Conservation (phyloP, 441 rosid species). For the Omphalea diandra region DNA sequence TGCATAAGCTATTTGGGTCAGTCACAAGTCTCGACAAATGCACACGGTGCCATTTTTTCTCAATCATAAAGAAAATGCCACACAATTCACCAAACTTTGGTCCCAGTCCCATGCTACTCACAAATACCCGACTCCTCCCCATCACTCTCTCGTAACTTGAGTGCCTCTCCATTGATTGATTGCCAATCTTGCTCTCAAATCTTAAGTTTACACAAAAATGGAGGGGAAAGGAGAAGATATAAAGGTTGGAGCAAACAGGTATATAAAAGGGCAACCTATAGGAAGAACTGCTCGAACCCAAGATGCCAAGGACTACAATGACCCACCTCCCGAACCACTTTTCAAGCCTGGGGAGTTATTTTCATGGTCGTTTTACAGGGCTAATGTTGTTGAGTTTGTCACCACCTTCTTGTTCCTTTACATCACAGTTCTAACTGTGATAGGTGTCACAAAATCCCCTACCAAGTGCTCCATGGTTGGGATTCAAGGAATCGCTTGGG, state of each 20-base stretch:
- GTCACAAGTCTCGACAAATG: too few relatives aligned
- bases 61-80: too few relatives aligned
- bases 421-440: slow-evolving; percentile 58
- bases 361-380: slow-evolving; percentile 74
- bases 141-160: too few relatives aligned
- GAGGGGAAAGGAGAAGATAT: slow-evolving; percentile 76
- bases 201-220: too few relatives aligned
- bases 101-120: too few relatives aligned
- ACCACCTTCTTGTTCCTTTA: slow-evolving; percentile 67
- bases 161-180: too few relatives aligned
- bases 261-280: slow-evolving; percentile 58
- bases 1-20: too few relatives aligned
- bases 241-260: slow-evolving; percentile 65
- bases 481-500: slow-evolving; percentile 83
- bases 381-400: slow-evolving; percentile 72
- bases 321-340: slow-evolving; percentile 71
- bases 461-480: slow-evolving; percentile 62
- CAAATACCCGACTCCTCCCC: too few relatives aligned
- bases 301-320: slow-evolving; percentile 61
- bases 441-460: slow-evolving; percentile 49
- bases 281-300: slow-evolving; percentile 61
- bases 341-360: slow-evolving; percentile 52
- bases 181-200: too few relatives aligned
- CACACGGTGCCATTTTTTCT: too few relatives aligned
- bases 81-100: too few relatives aligned